Evolutionary conservation across 768 basidiomycete species (phyloP), one percentile per base, ranked within the genome.

Genomic region (Leccinum subtestaceum): DNA sequence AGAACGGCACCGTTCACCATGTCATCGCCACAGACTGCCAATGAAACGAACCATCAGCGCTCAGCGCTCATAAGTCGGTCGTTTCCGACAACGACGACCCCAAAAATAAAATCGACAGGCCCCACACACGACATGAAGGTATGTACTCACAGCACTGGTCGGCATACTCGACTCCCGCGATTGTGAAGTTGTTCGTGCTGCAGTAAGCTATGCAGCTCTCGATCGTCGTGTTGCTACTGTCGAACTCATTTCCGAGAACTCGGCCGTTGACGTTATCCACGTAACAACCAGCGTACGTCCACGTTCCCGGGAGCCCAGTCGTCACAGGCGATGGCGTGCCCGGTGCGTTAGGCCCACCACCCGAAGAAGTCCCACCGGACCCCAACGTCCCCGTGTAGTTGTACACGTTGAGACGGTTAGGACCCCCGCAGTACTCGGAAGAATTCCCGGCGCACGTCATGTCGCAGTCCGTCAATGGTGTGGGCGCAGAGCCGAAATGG

Each of bases 231-330:
- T 63, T 61, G 48, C 61, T 70, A 32, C 66, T 68, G 56, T 80
- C 76, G 0, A 76, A 58, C 63, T 81, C 76, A 31, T 72, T 75
- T 32, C 70, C 64, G 58, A 89, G 76, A 19, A 85, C 75, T 11
- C 88, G 87, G 11, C 90, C 89, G 63, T 80, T 67, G 0, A 80
- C 82, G 56, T 85, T 85, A 67, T 92, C 90, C 82, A 89, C 83
- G 70, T 81, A 92, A 64, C 90, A 90, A 5, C 77, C 83, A 25
- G 72, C 79, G 56, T 89, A 90, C 0, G 75, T 74, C 84, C 86
- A 90, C 23, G 75, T 75, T 6, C 70, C 70, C 1, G 84, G 83
- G 5, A 90, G 81, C 21, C 80, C 82, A 6, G 67, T 68, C 1
- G 75, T 78, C 29, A 88, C 83, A 0, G 82, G 81, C 2, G 56